These are phyloP conservation scores for Stachybotrys elegans DNA, from an alignment of 2,329 filamentous ascomycete species.

Conservation along the genomic window DNA sequence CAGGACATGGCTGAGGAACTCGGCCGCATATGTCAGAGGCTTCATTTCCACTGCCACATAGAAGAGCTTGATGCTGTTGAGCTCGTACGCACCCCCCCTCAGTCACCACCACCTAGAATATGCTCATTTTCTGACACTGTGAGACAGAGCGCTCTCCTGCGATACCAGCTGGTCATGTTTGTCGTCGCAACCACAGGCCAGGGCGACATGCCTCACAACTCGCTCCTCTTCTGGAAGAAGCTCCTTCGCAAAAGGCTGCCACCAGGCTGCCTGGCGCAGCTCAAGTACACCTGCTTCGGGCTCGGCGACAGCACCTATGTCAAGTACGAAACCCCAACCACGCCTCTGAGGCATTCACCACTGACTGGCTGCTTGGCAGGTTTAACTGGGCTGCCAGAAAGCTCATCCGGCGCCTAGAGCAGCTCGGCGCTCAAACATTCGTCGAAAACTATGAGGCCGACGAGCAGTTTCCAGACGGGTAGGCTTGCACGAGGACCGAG, in stretches of 20 bases:
- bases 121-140: constrained; percentile 70
- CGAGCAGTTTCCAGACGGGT: constrained; percentile 91
- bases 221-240: constrained; percentile 76
- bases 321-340: constrained; percentile 55
- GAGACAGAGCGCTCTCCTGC: constrained; percentile 55
- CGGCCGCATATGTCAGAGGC: constrained; percentile 65
- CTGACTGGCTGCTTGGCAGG: constrained; percentile 34
- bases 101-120: constrained; percentile 67
- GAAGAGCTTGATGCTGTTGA: constrained; percentile 72
- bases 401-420: constrained; percentile 74
- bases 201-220: constrained; percentile 85
- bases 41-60: constrained; percentile 73
- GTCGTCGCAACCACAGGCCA: constrained; percentile 90
- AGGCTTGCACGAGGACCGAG: constrained; percentile 22
- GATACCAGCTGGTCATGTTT: constrained; percentile 63
- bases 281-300: constrained; percentile 82
- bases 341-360: too few relatives aligned
- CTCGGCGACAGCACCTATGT: constrained; percentile 92
- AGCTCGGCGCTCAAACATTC: constrained; percentile 75
- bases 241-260: constrained; percentile 75
- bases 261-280: constrained; percentile 58
- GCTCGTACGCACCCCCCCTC: too few relatives aligned
- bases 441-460: constrained; percentile 82
- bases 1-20: constrained; percentile 88
- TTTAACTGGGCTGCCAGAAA: constrained; percentile 94